Conservation (phyloP, 2,329 filamentous ascomycete species). For the Xylariales sp. region DNA sequence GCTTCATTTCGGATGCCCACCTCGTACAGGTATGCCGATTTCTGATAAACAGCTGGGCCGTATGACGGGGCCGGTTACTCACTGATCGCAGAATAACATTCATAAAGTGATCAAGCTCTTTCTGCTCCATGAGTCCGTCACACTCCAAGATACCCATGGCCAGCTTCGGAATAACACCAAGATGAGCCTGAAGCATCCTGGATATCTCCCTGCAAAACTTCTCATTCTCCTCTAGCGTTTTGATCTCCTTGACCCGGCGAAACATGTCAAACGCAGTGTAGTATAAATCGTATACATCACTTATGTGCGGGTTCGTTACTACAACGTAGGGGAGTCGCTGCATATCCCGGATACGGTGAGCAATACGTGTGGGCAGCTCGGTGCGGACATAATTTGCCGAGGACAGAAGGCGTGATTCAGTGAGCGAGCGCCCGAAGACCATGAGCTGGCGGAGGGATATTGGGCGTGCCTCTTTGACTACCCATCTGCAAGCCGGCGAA, state of each 20-base stretch:
- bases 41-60: no score
- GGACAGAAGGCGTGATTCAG: slow-evolving; percentile 81
- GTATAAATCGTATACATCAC: slow-evolving; percentile 94
- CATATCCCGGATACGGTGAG: slow-evolving; percentile 94
- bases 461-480: slow-evolving; percentile 85
- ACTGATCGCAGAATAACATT: slow-evolving; percentile 87
- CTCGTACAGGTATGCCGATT: no score
- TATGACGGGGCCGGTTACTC: slow-evolving; percentile 28
- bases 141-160: slow-evolving; percentile 94
- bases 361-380: slow-evolving; percentile 84
- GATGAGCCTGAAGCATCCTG: slow-evolving; percentile 76
- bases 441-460: slow-evolving; percentile 95
- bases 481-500: slow-evolving; percentile 61
- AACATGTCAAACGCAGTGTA: slow-evolving; percentile 94
- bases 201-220: slow-evolving; percentile 76
- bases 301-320: slow-evolving; percentile 90
- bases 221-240: slow-evolving; percentile 85
- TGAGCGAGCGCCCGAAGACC: slow-evolving; percentile 92
- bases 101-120: slow-evolving; percentile 90
- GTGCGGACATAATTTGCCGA: slow-evolving; percentile 97
- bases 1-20: neutral
- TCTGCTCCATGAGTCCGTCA: slow-evolving; percentile 72
- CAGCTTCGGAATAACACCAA: slow-evolving; percentile 89
- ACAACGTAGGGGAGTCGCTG: slow-evolving; percentile 94
- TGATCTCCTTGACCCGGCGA: slow-evolving; percentile 78